Percentiles rank a stretch among this genome's conserved stretches.
phyloP scores from a whole-genome alignment of 2,329 filamentous ascomycete species.

The Fusarium heterosporum region DNA sequence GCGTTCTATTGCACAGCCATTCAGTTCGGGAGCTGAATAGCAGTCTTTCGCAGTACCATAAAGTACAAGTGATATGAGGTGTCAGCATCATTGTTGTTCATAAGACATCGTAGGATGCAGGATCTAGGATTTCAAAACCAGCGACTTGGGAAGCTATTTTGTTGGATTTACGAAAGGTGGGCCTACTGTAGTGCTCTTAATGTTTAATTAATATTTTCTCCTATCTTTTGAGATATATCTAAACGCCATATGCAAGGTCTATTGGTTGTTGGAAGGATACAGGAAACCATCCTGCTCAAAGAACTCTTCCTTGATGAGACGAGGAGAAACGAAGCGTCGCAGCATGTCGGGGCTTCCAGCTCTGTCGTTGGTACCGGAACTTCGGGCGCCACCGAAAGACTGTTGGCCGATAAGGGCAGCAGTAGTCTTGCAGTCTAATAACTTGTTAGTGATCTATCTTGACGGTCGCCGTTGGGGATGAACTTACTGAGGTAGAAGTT shows the following conservation, averaged over 20 bases:
- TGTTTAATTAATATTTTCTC: constrained; percentile 3
- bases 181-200: fast-evolving
- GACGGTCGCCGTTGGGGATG: fast-evolving
- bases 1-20: too few species aligned
- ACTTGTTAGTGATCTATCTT: not conserved
- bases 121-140: too few species aligned
- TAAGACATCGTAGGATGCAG: too few species aligned
- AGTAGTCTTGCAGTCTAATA: constrained; percentile 64
- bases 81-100: too few species aligned
- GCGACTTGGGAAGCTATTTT: too few species aligned
- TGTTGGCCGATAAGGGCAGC: constrained; percentile 68
- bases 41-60: too few species aligned
- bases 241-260: constrained; percentile 25
- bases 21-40: too few species aligned
- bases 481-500: constrained; percentile 65
- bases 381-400: constrained; percentile 64
- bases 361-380: constrained; percentile 68
- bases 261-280: constrained; percentile 62
- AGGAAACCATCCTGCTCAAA: constrained; percentile 53
- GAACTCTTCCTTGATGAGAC: constrained; percentile 66
- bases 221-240: constrained; percentile 32
- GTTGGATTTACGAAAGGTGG: too few species aligned
- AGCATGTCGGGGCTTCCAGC: constrained; percentile 64
- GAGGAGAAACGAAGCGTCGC: constrained; percentile 62
- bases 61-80: too few species aligned